These are phyloP conservation scores for Mucor mucedo DNA, from an alignment of 371 early-diverging fungal species.

Conservation along the genomic window DNA sequence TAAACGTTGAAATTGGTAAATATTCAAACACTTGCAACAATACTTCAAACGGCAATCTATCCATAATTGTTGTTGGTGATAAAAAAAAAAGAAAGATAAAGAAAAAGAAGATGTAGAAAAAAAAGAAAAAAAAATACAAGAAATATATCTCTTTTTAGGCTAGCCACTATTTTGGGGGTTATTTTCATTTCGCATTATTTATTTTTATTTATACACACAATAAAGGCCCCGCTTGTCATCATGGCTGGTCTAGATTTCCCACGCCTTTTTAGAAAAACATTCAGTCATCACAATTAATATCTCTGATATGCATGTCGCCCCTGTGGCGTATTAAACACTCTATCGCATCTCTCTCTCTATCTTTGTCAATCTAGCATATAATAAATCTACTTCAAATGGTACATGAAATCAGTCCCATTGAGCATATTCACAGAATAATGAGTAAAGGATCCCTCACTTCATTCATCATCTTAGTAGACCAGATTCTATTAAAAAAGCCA, in stretches of 20 bases:
- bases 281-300: neutral
- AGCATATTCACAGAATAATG: no score
- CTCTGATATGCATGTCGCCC: neutral
- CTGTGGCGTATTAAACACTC: no score
- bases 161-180: neutral
- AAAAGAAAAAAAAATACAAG: neutral
- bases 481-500: no score
- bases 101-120: conserved; percentile 17
- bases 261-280: neutral
- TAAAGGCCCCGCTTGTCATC: conserved; percentile 5
- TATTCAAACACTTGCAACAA: conserved; percentile 37
- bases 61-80: conserved; percentile 1
- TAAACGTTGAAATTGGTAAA: conserved; percentile 32
- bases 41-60: conserved; percentile 44
- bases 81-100: conserved; percentile 19
- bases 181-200: neutral
- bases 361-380: no score
- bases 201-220: neutral
- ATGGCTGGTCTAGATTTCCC: conserved; percentile 1
- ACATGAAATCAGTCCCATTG: no score
- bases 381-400: no score
- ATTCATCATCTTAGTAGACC: no score
- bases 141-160: neutral
- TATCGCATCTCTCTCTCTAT: no score
- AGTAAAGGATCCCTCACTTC: no score